Evolutionary conservation across 108 stramenopile species (phyloP).

Genomic region (Stephanodiscus minutulus): DNA sequence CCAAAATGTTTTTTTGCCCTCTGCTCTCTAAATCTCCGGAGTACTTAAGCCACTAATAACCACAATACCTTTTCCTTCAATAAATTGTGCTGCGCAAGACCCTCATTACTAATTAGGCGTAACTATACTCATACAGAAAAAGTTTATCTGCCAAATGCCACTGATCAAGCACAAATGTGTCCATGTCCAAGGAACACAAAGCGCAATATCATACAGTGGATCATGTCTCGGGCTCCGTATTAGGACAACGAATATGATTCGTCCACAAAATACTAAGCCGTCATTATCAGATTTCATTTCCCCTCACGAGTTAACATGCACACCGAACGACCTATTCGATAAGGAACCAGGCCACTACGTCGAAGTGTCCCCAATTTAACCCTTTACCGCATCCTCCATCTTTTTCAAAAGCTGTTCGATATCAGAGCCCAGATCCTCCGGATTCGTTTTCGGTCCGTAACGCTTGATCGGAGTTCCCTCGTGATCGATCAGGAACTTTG

Average conservation of each 20-base stretch:
- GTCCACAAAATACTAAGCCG: background rate
- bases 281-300: slow-evolving; percentile 10
- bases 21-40: too few species aligned
- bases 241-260: background rate
- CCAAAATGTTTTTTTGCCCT: too few species aligned
- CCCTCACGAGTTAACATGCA: background rate
- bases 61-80: too few species aligned
- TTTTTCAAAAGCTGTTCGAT: slow-evolving; percentile 68
- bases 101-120: too few species aligned
- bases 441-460: slow-evolving; percentile 53
- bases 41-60: too few species aligned
- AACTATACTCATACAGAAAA: too few species aligned
- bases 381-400: slow-evolving; percentile 36
- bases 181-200: slow-evolving; percentile 7
- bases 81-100: too few species aligned
- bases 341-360: background rate
- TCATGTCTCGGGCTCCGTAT: background rate
- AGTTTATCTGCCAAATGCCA: slow-evolving; percentile 2
- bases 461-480: slow-evolving; percentile 68
- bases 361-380: background rate
- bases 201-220: background rate
- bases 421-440: slow-evolving; percentile 55
- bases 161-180: background rate
- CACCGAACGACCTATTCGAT: background rate
- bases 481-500: slow-evolving; percentile 69